phyloP scores from a whole-genome alignment of 1,139 yeast genomes.

The Protomyces arabidopsidicola region DNA sequence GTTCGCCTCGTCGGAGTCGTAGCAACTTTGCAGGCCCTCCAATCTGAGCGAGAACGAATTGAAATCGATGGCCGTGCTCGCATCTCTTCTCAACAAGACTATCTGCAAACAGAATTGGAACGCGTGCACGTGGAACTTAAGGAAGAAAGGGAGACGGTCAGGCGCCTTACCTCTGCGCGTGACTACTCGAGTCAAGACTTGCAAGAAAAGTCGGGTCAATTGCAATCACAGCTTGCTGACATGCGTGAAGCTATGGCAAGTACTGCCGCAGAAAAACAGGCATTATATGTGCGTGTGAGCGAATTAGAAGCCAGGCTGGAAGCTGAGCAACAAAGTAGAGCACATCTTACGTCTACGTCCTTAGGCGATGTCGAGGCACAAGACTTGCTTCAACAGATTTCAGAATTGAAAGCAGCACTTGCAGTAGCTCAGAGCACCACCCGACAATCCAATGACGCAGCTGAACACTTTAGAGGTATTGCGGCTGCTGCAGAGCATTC shows the following conservation, averaged over 20 bases:
- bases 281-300: conserved; percentile 27
- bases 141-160: conserved; percentile 43
- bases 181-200: conserved; percentile 47
- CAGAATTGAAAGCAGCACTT: conserved; percentile 43
- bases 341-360: conserved; percentile 37
- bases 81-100: conserved; percentile 49
- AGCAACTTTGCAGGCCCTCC: conserved; percentile 57
- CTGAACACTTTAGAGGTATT: conserved; percentile 50
- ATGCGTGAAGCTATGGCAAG: conserved; percentile 45
- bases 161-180: conserved; percentile 1
- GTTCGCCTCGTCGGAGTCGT: conserved; percentile 56
- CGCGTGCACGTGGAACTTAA: conserved; percentile 49
- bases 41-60: conserved; percentile 58
- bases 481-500: conserved; percentile 52
- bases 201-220: conserved; percentile 60
- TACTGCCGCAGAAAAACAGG: conserved; percentile 44
- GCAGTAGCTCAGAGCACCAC: conserved; percentile 47
- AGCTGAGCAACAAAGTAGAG: conserved; percentile 42
- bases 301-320: conserved; percentile 41
- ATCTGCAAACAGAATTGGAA: conserved; percentile 49
- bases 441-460: conserved; percentile 47
- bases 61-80: conserved; percentile 52
- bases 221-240: conserved; percentile 48
- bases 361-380: conserved; percentile 34
- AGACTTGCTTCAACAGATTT: conserved; percentile 38